Evolutionary conservation across 73 alveolate species (phyloP).

Genomic region (Effrenium voratum): DNA sequence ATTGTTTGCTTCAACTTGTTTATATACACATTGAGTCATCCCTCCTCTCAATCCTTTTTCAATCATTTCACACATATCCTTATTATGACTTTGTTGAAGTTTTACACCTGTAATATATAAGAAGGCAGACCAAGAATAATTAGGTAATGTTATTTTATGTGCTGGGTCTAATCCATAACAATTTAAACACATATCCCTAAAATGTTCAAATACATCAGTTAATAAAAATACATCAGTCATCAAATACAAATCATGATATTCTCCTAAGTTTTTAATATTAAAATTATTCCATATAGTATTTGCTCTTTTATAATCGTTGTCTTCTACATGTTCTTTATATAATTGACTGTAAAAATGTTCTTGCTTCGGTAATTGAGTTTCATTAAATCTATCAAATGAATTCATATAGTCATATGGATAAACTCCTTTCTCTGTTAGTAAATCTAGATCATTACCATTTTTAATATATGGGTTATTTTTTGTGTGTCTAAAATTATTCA

Average conservation of each 20-base stretch:
- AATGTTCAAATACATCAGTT: constrained; percentile 19
- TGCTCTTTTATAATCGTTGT: background rate
- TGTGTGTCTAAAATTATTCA: no score
- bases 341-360: background rate
- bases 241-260: constrained; percentile 29
- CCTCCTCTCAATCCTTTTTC: constrained; percentile 6
- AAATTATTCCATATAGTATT: background rate
- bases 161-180: background rate
- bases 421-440: background rate
- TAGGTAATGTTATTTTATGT: background rate
- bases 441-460: background rate
- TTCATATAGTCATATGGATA: constrained; percentile 16
- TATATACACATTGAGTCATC: background rate
- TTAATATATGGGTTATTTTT: background rate
- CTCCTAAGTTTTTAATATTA: background rate
- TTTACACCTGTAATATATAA: background rate
- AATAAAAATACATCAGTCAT: background rate
- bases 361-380: background rate
- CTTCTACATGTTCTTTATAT: background rate
- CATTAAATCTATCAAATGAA: constrained; percentile 32
- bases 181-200: background rate
- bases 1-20: background rate
- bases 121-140: constrained; percentile 8
- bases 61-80: constrained; percentile 15
- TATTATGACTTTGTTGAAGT: background rate